Evolutionary conservation across 73 alveolate genomes (phyloP).

Genomic region (Paraurostyla sp.): DNA sequence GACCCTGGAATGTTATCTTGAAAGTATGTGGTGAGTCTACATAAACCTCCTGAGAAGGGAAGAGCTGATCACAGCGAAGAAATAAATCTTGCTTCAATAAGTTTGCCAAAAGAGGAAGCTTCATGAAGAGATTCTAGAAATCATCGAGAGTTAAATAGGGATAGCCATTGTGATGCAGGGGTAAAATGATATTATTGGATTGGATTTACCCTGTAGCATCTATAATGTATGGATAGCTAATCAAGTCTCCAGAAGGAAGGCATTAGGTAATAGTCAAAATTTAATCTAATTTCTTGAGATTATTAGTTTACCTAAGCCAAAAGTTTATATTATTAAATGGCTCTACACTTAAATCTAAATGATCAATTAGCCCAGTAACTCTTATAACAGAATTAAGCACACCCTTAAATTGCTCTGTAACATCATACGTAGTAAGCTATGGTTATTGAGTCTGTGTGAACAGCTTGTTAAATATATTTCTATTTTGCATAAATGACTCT

Average conservation of each 20-base stretch:
- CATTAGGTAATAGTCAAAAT: not conserved
- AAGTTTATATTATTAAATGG: constrained; percentile 23
- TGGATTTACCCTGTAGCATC: not conserved
- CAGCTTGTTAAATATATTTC: not conserved
- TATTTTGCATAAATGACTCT: constrained; percentile 1
- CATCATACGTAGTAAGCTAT: not conserved
- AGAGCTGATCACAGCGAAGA: constrained; percentile 12
- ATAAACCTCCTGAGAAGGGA: constrained; percentile 9
- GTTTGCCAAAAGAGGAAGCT: not conserved
- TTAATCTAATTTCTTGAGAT: not conserved
- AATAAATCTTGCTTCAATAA: constrained; percentile 11
- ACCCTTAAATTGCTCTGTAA: not conserved
- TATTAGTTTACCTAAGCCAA: constrained; percentile 1
- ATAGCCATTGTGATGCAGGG: not conserved
- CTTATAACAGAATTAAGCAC: constrained; percentile 28
- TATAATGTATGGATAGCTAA: not conserved
- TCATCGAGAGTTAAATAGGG: not conserved
- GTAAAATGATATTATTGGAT: not conserved
- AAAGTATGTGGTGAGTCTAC: not conserved
- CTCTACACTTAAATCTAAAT: not conserved
- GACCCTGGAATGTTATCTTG: constrained; percentile 5
- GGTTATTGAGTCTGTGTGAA: not conserved
- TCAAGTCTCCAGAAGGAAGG: not conserved
- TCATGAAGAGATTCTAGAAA: not conserved
- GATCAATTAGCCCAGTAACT: not conserved